These are phyloP conservation scores for Aspergillus cristatus DNA, from an alignment of 495 filamentous ascomycete species.

Conservation along the genomic window DNA sequence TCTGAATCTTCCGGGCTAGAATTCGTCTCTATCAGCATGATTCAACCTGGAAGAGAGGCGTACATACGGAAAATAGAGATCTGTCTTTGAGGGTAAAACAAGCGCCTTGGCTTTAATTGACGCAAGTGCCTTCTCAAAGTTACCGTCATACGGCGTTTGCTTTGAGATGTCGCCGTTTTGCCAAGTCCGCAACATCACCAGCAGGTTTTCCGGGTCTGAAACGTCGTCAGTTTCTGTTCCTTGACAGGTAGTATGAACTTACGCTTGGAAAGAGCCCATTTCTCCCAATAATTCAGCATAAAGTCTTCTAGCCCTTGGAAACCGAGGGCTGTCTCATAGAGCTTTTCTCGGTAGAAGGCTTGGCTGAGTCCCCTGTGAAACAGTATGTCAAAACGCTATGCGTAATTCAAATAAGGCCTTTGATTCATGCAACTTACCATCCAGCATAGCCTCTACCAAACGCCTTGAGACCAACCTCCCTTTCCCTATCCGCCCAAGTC, in stretches of 20 bases:
- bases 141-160: conserved; percentile 54
- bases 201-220: conserved; percentile 57
- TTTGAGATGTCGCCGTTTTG: conserved; percentile 57
- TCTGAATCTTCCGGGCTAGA: conserved; percentile 60
- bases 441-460: conserved; percentile 65
- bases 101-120: conserved; percentile 60
- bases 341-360: conserved; percentile 58
- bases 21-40: conserved; percentile 3
- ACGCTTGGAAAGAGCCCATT: conserved; percentile 59
- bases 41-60: conserved; percentile 3
- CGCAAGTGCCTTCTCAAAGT: conserved; percentile 55
- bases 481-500: conserved; percentile 47
- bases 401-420: neutral
- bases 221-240: conserved; percentile 5
- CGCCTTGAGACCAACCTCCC: conserved; percentile 54
- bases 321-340: conserved; percentile 51
- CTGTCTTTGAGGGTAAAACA: conserved; percentile 56
- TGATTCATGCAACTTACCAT: conserved; percentile 52
- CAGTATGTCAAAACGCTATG: neutral
- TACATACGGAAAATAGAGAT: conserved; percentile 64
- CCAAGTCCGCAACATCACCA: conserved; percentile 66
- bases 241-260: conserved; percentile 1
- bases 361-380: conserved; percentile 53
- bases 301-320: conserved; percentile 60
- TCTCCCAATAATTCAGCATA: conserved; percentile 63